phyloP scores from a whole-genome alignment of 768 basidiomycete species.

The Hysterangium stoloniferum region DNA sequence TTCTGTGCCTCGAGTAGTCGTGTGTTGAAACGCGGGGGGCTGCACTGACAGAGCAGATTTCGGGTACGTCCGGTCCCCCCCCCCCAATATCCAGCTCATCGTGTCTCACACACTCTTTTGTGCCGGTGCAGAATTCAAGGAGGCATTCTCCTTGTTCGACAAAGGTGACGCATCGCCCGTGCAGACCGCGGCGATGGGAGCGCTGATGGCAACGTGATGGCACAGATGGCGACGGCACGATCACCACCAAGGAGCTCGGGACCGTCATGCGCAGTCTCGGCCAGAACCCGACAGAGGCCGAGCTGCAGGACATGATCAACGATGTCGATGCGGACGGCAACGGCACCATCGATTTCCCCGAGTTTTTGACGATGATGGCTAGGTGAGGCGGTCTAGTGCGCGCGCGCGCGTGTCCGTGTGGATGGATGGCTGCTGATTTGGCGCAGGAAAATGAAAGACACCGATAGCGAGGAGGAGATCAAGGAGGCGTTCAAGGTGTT shows the following conservation, averaged over 20 bases:
- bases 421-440: conserved; percentile 9
- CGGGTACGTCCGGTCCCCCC: conserved; percentile 46
- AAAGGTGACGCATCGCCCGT: conserved; percentile 57
- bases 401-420: neutral
- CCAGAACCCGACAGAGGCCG: conserved; percentile 88
- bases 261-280: conserved; percentile 91
- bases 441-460: conserved; percentile 75
- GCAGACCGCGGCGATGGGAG: conserved; percentile 9
- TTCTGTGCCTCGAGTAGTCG: conserved; percentile 1
- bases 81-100: neutral
- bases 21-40: conserved; percentile 12
- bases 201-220: neutral
- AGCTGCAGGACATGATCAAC: conserved; percentile 93
- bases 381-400: conserved; percentile 12
- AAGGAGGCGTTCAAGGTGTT: conserved; percentile 96
- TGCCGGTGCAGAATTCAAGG: conserved; percentile 77
- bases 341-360: conserved; percentile 78
- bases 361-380: conserved; percentile 81
- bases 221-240: conserved; percentile 88
- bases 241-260: conserved; percentile 84
- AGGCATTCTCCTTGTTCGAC: conserved; percentile 97
- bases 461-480: conserved; percentile 91
- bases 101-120: neutral
- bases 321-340: conserved; percentile 88
- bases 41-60: conserved; percentile 67